phyloP scores from a whole-genome alignment of 768 basidiomycete species.

The Crucibulum laeve region DNA sequence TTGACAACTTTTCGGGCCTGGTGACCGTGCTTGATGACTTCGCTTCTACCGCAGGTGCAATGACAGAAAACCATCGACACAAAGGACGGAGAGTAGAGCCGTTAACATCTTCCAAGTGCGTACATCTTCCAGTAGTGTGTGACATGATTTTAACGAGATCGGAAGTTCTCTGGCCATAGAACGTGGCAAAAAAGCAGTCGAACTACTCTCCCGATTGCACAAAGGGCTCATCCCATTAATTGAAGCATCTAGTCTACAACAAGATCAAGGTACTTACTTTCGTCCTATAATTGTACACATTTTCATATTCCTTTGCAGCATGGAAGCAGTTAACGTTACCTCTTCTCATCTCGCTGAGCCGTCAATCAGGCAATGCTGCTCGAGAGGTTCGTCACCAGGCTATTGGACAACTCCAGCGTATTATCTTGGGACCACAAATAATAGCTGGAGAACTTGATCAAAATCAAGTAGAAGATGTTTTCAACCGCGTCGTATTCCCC shows the following conservation, averaged over 20 bases:
- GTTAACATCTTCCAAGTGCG: conserved; percentile 48
- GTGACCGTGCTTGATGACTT: conserved; percentile 84
- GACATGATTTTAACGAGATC: conserved; percentile 1
- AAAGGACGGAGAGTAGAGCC: conserved; percentile 47
- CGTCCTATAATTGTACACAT: not conserved
- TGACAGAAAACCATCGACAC: conserved; percentile 54
- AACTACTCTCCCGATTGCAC: conserved; percentile 72
- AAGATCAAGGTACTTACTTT: conserved; percentile 33
- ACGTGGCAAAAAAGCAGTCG: conserved; percentile 79
- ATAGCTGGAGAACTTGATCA: conserved; percentile 54
- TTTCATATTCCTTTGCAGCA: conserved; percentile 30
- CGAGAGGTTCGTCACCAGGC: conserved; percentile 83
- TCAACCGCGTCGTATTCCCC: conserved; percentile 88
- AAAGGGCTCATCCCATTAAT: conserved; percentile 59
- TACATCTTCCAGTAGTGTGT: not conserved
- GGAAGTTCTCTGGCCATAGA: conserved; percentile 71
- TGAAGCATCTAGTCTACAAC: conserved; percentile 37
- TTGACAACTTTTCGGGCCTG: conserved; percentile 79
- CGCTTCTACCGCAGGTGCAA: conserved; percentile 63
- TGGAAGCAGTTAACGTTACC: conserved; percentile 81
- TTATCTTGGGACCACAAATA: conserved; percentile 75
- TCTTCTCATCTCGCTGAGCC: conserved; percentile 64
- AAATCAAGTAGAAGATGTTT: conserved; percentile 71
- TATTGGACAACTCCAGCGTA: conserved; percentile 77
- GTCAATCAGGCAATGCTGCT: conserved; percentile 78